Conservation (phyloP, 352 stramenopile species). For the Globisporangium ultimum region DNA sequence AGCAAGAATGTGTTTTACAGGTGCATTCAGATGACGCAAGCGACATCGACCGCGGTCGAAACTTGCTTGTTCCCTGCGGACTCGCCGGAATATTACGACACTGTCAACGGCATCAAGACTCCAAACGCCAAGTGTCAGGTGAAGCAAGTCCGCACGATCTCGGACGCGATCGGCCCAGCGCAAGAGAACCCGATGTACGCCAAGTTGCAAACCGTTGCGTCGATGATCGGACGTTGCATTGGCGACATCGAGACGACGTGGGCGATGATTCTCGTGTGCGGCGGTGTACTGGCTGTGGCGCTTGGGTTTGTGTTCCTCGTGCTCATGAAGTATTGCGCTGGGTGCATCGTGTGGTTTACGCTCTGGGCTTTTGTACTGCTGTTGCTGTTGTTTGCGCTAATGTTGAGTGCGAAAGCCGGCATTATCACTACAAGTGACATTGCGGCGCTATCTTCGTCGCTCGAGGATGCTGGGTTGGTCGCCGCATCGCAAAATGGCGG, state of each 20-base stretch:
- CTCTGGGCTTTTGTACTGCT: constrained; percentile 67
- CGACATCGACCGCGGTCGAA: constrained; percentile 56
- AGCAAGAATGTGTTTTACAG: constrained; percentile 74
- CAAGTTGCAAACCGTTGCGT: constrained; percentile 46
- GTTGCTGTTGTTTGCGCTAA: constrained; percentile 63
- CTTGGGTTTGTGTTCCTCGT: constrained; percentile 70
- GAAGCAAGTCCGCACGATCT: constrained; percentile 56
- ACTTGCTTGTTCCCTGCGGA: constrained; percentile 71
- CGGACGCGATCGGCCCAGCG: constrained; percentile 47
- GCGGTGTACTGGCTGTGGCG: constrained; percentile 40
- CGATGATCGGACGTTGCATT: constrained; percentile 55
- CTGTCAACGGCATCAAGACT: constrained; percentile 31
- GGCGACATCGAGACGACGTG: constrained; percentile 68
- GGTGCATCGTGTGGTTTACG: constrained; percentile 69
- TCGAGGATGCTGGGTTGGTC: constrained; percentile 34
- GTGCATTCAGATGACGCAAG: constrained; percentile 67
- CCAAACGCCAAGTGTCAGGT: constrained; percentile 76
- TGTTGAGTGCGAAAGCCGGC: constrained; percentile 72
- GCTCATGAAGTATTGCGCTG: constrained; percentile 66
- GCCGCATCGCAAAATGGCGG: constrained; percentile 30
- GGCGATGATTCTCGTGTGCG: constrained; percentile 44
- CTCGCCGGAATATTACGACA: constrained; percentile 63
- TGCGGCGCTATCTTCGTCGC: constrained; percentile 28
- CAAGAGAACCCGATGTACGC: constrained; percentile 76
- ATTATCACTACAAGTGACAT: constrained; percentile 57